Percentiles rank a stretch among this genome's conserved stretches.
Evolutionary conservation across 257 asterid genomes (phyloP).

Genomic region (Penstemon eatonii): DNA sequence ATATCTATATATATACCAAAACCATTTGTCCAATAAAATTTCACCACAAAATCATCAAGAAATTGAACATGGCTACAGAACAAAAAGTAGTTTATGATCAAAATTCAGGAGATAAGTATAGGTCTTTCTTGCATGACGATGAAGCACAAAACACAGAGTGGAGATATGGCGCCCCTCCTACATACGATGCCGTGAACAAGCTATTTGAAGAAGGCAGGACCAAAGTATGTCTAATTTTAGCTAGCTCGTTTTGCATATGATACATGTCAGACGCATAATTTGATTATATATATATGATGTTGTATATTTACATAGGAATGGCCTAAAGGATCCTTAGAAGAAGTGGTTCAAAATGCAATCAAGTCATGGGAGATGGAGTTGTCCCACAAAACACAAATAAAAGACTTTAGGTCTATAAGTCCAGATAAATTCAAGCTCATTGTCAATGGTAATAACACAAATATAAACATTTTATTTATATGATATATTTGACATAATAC

Average conservation of each 20-base stretch:
- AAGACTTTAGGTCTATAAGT: slow-evolving; percentile 72
- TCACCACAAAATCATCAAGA: too few relatives aligned
- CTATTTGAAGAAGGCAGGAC: slow-evolving; percentile 84
- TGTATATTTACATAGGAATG: slow-evolving; percentile 47
- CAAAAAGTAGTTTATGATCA: not conserved
- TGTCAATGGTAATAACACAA: slow-evolving; percentile 60
- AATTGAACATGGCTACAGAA: slow-evolving; percentile 19
- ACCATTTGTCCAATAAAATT: too few relatives aligned
- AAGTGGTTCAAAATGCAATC: slow-evolving; percentile 84
- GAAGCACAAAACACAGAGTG: slow-evolving; percentile 56
- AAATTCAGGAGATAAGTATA: slow-evolving; percentile 53
- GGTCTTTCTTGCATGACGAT: slow-evolving; percentile 58
- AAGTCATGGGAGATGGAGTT: slow-evolving; percentile 97
- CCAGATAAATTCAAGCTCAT: slow-evolving; percentile 79
- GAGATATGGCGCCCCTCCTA: slow-evolving; percentile 93
- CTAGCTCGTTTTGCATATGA: too few relatives aligned
- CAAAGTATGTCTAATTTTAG: slow-evolving; percentile 34
- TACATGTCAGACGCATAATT: not conserved
- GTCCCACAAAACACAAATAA: slow-evolving; percentile 73
- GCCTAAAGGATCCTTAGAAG: slow-evolving; percentile 79
- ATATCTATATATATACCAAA: too few relatives aligned
- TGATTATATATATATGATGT: not conserved
- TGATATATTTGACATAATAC: too few relatives aligned
- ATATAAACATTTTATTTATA: not conserved
- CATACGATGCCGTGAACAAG: slow-evolving; percentile 53